A percentile compares a stretch with the other conserved stretches of the same genome.
phyloP scores from a whole-genome alignment of 176 grass and related monocot genomes.

The Ampelocalamus luodianensis region DNA sequence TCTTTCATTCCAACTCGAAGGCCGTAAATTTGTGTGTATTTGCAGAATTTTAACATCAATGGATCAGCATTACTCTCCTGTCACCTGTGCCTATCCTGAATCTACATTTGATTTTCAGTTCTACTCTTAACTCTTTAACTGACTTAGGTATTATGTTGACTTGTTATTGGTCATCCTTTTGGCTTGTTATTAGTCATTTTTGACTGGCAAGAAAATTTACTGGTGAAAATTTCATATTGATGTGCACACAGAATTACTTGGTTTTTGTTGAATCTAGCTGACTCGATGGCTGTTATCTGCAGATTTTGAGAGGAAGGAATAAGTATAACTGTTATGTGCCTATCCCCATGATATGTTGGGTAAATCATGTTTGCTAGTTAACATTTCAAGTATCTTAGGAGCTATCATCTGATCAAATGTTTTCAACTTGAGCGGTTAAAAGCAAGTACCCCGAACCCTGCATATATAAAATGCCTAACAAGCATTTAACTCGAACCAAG shows the following conservation, averaged over 20 bases:
- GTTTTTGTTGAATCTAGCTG: conserved; percentile 8
- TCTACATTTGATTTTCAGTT: neutral
- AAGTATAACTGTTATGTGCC: conserved; percentile 6
- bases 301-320: conserved; percentile 6
- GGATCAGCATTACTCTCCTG: neutral
- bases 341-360: neutral
- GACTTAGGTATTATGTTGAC: neutral
- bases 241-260: neutral
- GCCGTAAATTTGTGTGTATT: neutral
- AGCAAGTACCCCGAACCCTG: neutral
- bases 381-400: conserved; percentile 10
- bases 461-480: conserved; percentile 19
- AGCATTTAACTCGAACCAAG: conserved; percentile 1
- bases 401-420: conserved; percentile 2
- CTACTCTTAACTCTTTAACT: conserved; percentile 27
- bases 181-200: neutral
- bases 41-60: neutral
- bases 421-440: conserved; percentile 19
- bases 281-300: conserved; percentile 1
- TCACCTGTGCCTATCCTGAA: neutral
- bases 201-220: neutral
- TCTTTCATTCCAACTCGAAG: conserved; percentile 7
- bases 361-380: conserved; percentile 33
- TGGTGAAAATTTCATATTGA: neutral
- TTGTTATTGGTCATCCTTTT: neutral